Base-by-base conservation (phyloP, 345 rosid species). In the Melaleuca alternifolia region DNA sequence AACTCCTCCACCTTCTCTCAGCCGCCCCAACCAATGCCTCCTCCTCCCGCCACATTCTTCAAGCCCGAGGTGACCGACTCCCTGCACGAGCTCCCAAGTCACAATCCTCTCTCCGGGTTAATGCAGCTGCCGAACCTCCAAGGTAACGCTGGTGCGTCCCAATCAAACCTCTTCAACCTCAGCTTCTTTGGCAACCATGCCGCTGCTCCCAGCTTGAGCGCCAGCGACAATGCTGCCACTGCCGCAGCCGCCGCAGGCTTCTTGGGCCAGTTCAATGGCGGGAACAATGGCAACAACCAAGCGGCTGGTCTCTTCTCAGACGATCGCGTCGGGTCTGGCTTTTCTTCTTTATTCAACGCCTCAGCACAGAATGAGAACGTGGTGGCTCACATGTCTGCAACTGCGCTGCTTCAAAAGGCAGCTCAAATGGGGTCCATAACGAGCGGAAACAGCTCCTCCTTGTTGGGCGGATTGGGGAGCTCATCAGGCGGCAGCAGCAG, bases 321-420 rank as follows among this genome's bases (percentile, higher is more conserved):
- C 51, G 88, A 82, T 83, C 87, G 91, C 71, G 91, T 89, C 24
- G 91, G 89, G 79, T 87, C 89, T 33, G 88, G 61, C 57, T 87
- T 87, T 61, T 89, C 93, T 14, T 92, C 93, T 44, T 88, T 93
- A 20, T 95, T 90, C 79, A 91, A 84, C 87, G 87, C 89, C 46
- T 61, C 92, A 3, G 86, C 87, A 46, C 93, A 90, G 83, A 92
- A 92, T 33, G 94, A 92, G 6, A 88, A 87, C 86, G 86, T 89
- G 30, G 83, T 91, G 33, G 89, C 94, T 20, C 91, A 87, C 57
- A 93, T 94, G 92, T 96, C 99, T 14, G 99, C 99, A 8, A 94
- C 98, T 3, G 97, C 96, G 54, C 88, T 96, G 85, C 98, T 96
- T 84, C 98, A 94, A 84, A 94, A 95, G 86, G 99, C 99, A 50